These are phyloP conservation scores for Eucalyptus cloeziana DNA, from an alignment of 345 rosid genomes.

Conservation along the genomic window DNA sequence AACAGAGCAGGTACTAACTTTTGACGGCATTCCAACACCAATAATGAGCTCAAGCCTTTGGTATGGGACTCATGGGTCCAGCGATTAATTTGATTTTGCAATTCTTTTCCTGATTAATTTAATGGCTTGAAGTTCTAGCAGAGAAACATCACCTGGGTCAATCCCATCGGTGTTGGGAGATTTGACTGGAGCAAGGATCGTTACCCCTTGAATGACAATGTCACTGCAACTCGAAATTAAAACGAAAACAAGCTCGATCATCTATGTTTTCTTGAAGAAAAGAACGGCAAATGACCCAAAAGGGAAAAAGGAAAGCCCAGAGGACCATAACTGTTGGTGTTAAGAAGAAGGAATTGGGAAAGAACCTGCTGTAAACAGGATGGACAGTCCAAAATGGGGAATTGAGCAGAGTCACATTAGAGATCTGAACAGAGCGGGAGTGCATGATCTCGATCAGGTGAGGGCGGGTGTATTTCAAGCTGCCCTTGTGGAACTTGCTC, in stretches of 20 bases:
- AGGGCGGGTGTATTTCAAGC: conserved; percentile 23
- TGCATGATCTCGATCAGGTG: conserved; percentile 31
- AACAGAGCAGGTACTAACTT: background rate
- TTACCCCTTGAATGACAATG: background rate
- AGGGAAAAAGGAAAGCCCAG: background rate
- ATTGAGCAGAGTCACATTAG: conserved; percentile 21
- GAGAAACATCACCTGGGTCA: conserved; percentile 4
- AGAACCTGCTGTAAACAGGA: conserved; percentile 31
- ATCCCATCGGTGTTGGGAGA: conserved; percentile 16
- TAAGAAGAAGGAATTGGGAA: background rate
- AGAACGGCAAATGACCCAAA: background rate
- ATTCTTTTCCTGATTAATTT: background rate
- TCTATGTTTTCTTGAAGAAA: background rate
- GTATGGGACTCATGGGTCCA: background rate
- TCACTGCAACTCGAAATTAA: background rate
- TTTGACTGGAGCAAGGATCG: conserved; percentile 5
- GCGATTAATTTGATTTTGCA: background rate
- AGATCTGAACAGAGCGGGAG: conserved; percentile 20
- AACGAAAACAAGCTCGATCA: background rate
- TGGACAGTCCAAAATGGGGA: conserved; percentile 42
- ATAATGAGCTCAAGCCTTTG: background rate
- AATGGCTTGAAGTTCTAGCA: background rate
- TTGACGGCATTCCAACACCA: background rate
- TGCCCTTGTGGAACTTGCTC: conserved; percentile 12
- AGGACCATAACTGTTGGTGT: background rate